phyloP scores from a whole-genome alignment of 371 early-diverging fungal genomes.

The Mortierella sp. region DNA sequence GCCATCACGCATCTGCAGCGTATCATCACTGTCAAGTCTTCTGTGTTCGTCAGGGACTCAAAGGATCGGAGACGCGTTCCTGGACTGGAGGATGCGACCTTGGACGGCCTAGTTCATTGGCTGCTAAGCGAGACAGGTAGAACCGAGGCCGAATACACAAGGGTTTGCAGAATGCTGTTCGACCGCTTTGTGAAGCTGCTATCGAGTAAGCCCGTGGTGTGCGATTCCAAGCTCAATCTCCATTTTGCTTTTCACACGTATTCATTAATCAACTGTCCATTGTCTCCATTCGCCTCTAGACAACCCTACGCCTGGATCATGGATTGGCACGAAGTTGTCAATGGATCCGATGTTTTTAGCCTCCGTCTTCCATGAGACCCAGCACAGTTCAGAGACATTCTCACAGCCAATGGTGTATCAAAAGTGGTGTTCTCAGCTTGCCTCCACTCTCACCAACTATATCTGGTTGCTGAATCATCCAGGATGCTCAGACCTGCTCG shows the following conservation, averaged over 20 bases:
- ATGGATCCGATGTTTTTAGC: conserved; percentile 9
- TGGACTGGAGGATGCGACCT: conserved; percentile 57
- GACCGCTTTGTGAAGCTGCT: conserved; percentile 58
- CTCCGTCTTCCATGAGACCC: conserved; percentile 9
- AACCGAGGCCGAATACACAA: conserved; percentile 70
- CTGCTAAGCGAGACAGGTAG: conserved; percentile 66
- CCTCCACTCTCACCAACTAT: conserved; percentile 45
- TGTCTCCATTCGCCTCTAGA: conserved; percentile 1
- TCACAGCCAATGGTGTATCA: conserved; percentile 21
- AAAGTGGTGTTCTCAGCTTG: conserved; percentile 51
- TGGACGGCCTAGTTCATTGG: conserved; percentile 68
- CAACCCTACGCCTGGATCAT: conserved; percentile 17
- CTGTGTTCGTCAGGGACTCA: conserved; percentile 59
- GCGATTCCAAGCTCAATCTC: not conserved
- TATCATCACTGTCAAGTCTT: conserved; percentile 64
- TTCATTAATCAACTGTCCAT: no score
- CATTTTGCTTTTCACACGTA: no score
- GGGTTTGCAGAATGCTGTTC: conserved; percentile 69
- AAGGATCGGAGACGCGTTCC: conserved; percentile 62
- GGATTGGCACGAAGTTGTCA: conserved; percentile 29
- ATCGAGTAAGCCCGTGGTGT: conserved; percentile 39
- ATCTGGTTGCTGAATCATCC: conserved; percentile 46
- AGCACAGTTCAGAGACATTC: conserved; percentile 11
- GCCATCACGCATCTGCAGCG: conserved; percentile 72
- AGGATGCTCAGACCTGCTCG: conserved; percentile 21